Base-by-base conservation (phyloP, 768 basidiomycete species). In the Boletus coccyginus region DNA sequence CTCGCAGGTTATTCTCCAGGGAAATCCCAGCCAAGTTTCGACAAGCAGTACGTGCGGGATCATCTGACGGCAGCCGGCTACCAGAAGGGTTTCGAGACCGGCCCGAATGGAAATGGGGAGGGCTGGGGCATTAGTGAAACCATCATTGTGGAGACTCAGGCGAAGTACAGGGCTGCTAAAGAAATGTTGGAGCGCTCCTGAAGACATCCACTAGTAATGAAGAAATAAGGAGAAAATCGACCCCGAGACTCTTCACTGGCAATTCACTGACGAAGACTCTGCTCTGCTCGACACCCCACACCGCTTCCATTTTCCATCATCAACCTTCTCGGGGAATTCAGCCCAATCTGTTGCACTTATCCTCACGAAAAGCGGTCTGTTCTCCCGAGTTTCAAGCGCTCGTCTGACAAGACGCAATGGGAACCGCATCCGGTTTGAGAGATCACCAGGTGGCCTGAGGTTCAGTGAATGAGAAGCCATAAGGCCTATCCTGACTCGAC, bases 21-120 rank as follows among this genome's bases (percentile, higher is more conserved):
- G 5, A 77, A 81, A 36, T 67, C 85, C 0, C 96, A 97, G 73
- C 83, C 88, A 19, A 93, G 92, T 66, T 98, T 97, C 66, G 97
- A 98, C 71, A 99, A 98, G 74, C 97, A 99, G 73, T 98, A 90
- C 66, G 75, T 98, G 53, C 78, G 97, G 19, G 95, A 98, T 68
- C 92, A 93, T 87, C 75, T 99, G 31, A 86, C 87, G 12, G 66
- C 74, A 29, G 74, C 76, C 8, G 93, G 93, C 1, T 94, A 91
- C 67, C 77, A 73, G 61, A 89, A 88, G 67, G 91, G 91, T 1
- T 70, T 91, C n/a, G 92, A 94, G 69, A 80, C 75, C 49, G 92
- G 91, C 13, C 83, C 82, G 0, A 75, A 82, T 56, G 84, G 87
- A 32, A 77, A 82, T 51, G 82, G 84, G 14, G 77, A 85, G 47